Evolutionary conservation across 805 yeast genomes (phyloP).

Genomic region (Suhomyces sp.): DNA sequence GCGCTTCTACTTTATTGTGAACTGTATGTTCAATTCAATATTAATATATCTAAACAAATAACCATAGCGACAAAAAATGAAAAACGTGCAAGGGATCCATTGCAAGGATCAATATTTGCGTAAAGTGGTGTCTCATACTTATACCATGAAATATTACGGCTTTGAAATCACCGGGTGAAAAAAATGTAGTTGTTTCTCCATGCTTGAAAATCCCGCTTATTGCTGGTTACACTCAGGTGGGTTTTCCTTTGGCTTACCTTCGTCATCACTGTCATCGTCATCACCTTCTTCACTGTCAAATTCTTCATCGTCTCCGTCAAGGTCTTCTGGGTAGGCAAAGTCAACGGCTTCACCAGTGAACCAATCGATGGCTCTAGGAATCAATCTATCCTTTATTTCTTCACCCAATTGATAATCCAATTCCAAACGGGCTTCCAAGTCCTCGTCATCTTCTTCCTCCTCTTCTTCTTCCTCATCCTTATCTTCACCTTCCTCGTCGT

Average conservation of each 20-base stretch:
- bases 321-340: slow-evolving; percentile 56
- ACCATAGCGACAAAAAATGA: too few relatives aligned
- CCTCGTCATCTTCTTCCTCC: slow-evolving; percentile 68
- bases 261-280: slow-evolving; percentile 61
- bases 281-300: slow-evolving; percentile 62
- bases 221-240: slow-evolving; percentile 81
- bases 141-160: too few relatives aligned
- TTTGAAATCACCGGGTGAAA: too few relatives aligned
- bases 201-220: slow-evolving; percentile 20
- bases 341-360: slow-evolving; percentile 96
- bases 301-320: slow-evolving; percentile 61
- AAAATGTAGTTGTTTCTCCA: too few relatives aligned
- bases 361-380: slow-evolving; percentile 98
- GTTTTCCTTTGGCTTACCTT: slow-evolving; percentile 56
- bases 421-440: slow-evolving; percentile 80
- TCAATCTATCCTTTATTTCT: slow-evolving; percentile 89
- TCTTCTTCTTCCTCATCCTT: slow-evolving; percentile 38
- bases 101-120: too few relatives aligned
- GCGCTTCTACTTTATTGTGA: too few relatives aligned
- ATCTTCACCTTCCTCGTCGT: slow-evolving; percentile 51
- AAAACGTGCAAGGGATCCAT: too few relatives aligned
- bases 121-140: too few relatives aligned
- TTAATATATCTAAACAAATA: too few relatives aligned
- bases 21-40: too few relatives aligned
- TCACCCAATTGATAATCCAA: slow-evolving; percentile 95